phyloP scores from a whole-genome alignment of 2,329 filamentous ascomycete genomes.

The Botrytis medusae region DNA sequence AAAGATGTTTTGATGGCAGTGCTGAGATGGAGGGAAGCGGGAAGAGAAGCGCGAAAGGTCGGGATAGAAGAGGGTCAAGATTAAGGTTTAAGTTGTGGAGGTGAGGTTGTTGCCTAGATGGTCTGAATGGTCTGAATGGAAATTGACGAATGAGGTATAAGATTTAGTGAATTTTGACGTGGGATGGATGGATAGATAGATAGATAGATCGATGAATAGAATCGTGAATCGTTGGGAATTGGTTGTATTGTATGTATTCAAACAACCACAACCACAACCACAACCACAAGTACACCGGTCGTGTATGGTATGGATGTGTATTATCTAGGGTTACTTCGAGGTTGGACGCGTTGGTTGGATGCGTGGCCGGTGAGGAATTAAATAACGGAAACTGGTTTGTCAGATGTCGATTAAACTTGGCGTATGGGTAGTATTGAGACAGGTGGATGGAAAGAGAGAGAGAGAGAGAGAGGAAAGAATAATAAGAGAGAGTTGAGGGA shows the following conservation, averaged over 20 bases:
- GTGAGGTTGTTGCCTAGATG: conserved; percentile 15
- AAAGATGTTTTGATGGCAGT: not conserved
- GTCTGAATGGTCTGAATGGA: not conserved
- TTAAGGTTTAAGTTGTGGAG: not conserved
- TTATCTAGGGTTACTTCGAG: not conserved
- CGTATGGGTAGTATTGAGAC: not conserved
- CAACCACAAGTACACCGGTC: not conserved
- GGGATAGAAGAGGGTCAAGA: not conserved
- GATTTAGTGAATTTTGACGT: not conserved
- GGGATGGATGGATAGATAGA: not conserved
- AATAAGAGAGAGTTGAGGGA: not conserved
- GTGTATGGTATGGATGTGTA: not conserved
- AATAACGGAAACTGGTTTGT: not conserved
- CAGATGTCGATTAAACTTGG: not conserved
- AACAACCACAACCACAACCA: not conserved
- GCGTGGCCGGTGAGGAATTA: not conserved
- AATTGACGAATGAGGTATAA: conserved; percentile 1
- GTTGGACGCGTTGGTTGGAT: not conserved
- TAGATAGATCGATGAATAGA: not conserved
- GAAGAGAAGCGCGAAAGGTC: not conserved
- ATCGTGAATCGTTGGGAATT: not conserved
- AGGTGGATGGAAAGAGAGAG: not conserved
- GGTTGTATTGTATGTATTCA: not conserved
- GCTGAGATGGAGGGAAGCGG: not conserved
- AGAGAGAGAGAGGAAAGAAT: not conserved